A percentile compares a stretch with the other conserved stretches of the same genome.
phyloP scores from a whole-genome alignment of 2,329 filamentous ascomycete genomes.

The Lithohypha guttulata region DNA sequence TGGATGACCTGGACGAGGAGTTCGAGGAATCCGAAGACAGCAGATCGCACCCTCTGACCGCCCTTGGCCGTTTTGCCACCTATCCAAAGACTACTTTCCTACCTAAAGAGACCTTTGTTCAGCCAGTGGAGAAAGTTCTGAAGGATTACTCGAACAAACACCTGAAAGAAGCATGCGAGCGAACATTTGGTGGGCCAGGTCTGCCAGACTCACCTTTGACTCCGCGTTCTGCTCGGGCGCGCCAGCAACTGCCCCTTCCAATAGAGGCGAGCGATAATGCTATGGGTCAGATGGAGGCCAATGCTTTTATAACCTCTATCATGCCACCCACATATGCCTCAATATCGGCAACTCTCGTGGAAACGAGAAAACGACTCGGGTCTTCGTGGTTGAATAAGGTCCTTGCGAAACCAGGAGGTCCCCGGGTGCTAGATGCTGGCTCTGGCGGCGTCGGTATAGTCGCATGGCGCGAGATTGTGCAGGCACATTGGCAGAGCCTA shows the following conservation, averaged over 20 bases:
- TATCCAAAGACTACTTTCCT: constrained; percentile 64
- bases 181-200: constrained; percentile 62
- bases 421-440: constrained; percentile 51
- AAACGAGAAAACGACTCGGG: constrained; percentile 50
- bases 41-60: constrained; percentile 64
- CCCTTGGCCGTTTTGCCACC: constrained; percentile 62
- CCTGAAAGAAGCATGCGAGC: constrained; percentile 59
- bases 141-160: constrained; percentile 61
- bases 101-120: constrained; percentile 57
- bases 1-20: constrained; percentile 30
- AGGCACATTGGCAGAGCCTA: constrained; percentile 70
- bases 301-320: constrained; percentile 47
- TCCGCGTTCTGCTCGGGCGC: constrained; percentile 40
- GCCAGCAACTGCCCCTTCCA: constrained; percentile 47
- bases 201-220: constrained; percentile 64
- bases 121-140: constrained; percentile 60
- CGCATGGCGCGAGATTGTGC: constrained; percentile 59
- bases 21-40: constrained; percentile 31
- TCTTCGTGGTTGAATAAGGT: constrained; percentile 48
- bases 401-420: constrained; percentile 45
- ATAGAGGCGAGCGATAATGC: constrained; percentile 44
- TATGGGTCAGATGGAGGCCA: constrained; percentile 53
- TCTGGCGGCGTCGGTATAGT: constrained; percentile 51
- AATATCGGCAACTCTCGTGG: constrained; percentile 45
- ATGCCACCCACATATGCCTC: constrained; percentile 53